phyloP scores from a whole-genome alignment of 2,329 filamentous ascomycete species.

The Verticillium isaacii region DNA sequence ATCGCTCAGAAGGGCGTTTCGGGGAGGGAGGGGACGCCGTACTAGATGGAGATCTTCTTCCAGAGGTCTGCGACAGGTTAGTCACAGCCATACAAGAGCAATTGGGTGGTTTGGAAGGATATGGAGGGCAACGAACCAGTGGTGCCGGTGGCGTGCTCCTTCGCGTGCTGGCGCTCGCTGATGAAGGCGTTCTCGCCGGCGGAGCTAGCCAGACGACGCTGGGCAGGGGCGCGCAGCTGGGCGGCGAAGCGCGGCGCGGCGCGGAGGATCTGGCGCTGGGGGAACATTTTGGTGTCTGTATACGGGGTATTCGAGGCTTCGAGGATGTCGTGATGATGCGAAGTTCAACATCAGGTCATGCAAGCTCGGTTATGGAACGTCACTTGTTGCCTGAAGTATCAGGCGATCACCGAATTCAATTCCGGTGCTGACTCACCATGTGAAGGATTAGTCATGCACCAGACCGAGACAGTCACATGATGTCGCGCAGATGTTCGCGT shows the following conservation, averaged over 20 bases:
- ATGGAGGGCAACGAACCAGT: constrained; percentile 58
- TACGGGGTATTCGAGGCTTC: constrained; percentile 3
- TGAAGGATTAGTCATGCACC: not conserved
- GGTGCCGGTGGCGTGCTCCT: constrained; percentile 81
- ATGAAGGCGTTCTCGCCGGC: constrained; percentile 88
- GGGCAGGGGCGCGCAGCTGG: constrained; percentile 54
- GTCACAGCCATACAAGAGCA: not conserved
- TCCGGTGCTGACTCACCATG: too few relatives aligned
- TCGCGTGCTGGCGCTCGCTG: constrained; percentile 83
- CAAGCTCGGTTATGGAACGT: constrained; percentile 14
- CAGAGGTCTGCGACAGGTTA: constrained; percentile 66
- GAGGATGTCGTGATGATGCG: constrained; percentile 6
- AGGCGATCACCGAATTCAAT: not conserved
- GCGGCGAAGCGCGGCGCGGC: constrained; percentile 57
- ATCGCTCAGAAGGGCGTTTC: not conserved
- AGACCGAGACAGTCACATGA: not conserved
- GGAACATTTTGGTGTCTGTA: constrained; percentile 48
- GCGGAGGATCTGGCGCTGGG: constrained; percentile 58
- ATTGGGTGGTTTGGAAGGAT: not conserved
- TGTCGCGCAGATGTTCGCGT: not conserved
- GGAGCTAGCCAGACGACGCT: constrained; percentile 69
- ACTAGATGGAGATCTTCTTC: constrained; percentile 96
- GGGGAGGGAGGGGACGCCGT: constrained; percentile 37
- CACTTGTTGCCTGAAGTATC: constrained; percentile 10
- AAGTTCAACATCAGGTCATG: constrained; percentile 17